Evolutionary conservation across 495 filamentous ascomycete species (phyloP).

Genomic region (Xylaria sp.): DNA sequence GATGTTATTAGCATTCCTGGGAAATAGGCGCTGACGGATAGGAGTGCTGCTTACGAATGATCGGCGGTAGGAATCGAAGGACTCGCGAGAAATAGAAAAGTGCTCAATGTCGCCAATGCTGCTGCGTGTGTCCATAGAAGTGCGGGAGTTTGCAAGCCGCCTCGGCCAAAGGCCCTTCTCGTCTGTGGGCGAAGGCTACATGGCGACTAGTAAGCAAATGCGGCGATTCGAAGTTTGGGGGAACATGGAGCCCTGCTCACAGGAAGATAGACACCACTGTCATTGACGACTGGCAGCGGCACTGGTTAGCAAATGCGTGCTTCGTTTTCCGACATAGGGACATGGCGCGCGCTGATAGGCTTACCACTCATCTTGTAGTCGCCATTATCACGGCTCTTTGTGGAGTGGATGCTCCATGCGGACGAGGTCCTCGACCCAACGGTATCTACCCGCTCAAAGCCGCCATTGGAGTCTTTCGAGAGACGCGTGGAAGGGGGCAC

Average conservation of each 20-base stretch:
- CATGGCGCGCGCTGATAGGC: conserved; percentile 35
- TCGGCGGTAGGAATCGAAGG: conserved; percentile 95
- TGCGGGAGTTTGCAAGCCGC: conserved; percentile 69
- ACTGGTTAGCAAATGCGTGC: conserved; percentile 33
- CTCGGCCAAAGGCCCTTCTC: conserved; percentile 84
- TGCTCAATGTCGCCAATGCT: conserved; percentile 84
- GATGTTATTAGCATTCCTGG: conserved; percentile 28
- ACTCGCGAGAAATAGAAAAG: conserved; percentile 96
- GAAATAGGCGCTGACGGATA: conserved; percentile 19
- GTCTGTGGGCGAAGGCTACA: conserved; percentile 87
- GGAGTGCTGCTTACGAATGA: conserved; percentile 76
- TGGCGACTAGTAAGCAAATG: conserved; percentile 30
- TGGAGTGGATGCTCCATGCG: conserved; percentile 67
- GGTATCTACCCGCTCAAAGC: conserved; percentile 62
- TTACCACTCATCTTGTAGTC: conserved; percentile 87
- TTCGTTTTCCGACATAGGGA: neutral
- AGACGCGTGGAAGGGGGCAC: conserved; percentile 52
- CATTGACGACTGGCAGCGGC: conserved; percentile 79
- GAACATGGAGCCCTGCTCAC: conserved; percentile 55
- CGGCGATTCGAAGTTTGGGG: neutral
- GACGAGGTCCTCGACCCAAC: conserved; percentile 63
- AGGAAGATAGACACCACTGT: conserved; percentile 94
- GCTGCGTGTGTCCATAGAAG: conserved; percentile 71
- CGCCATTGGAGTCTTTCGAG: conserved; percentile 43
- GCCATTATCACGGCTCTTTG: conserved; percentile 62